Conservation (phyloP, 2,329 filamentous ascomycete genomes). For the Cordyceps sp. region DNA sequence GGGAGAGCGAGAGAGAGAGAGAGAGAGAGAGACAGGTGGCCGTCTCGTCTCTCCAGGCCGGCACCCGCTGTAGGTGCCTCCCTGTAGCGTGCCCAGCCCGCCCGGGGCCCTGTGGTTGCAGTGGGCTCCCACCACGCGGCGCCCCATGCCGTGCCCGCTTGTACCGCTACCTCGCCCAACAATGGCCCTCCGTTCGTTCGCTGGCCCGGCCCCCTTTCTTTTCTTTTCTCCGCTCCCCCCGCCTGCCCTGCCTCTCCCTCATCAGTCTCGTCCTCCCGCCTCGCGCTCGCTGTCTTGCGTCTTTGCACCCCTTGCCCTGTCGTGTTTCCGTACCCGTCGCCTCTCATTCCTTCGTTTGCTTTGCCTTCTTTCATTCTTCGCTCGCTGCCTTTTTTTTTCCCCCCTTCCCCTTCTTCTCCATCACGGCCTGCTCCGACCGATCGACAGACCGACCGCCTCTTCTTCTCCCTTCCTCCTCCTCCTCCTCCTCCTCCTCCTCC, state of each 20-base stretch:
- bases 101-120: too few relatives aligned
- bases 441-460: too few relatives aligned
- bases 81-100: too few relatives aligned
- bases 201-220: constrained; percentile 3
- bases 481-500: constrained; percentile 9
- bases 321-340: constrained; percentile 13
- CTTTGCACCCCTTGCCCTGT: constrained; percentile 10
- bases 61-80: too few relatives aligned
- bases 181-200: too few relatives aligned
- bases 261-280: constrained; percentile 4
- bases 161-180: not conserved
- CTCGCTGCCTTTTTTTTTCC: constrained; percentile 8
- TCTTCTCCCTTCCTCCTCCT: constrained; percentile 5
- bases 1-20: too few relatives aligned
- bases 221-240: constrained; percentile 5
- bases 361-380: constrained; percentile 6
- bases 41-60: too few relatives aligned
- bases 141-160: not conserved
- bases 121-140: not conserved
- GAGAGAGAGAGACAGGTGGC: too few relatives aligned
- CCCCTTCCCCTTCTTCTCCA: constrained; percentile 4
- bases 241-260: constrained; percentile 3
- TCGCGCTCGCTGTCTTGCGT: constrained; percentile 1
- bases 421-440: too few relatives aligned
- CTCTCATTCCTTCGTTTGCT: constrained; percentile 12